Base-by-base conservation (phyloP, 2,329 filamentous ascomycete species). In the Nannizzia gypsea region DNA sequence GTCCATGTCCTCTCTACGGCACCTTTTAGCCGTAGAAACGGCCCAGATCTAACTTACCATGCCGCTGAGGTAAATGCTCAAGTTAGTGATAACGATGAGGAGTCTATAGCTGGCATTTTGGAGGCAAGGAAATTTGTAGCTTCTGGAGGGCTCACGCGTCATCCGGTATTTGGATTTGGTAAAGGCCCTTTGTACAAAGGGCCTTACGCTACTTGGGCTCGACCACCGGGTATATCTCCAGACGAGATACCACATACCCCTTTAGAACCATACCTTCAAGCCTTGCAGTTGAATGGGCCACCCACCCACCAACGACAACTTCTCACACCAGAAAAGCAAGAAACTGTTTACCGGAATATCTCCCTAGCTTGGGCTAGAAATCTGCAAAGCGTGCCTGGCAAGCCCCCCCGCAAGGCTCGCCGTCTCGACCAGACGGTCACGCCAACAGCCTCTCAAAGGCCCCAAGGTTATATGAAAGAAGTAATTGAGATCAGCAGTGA, bases 1-100 rank as follows among this genome's bases (percentile, higher is more conserved):
- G 67, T 85, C 24, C 79, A 81, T 61, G 65, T 84, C 0, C 72
- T 85, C 1, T 73, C 74, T 6, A 70, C 71, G 22, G 70, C 66
- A 2, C 67, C 71, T 6, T 68, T 63, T 24, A 62, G 64, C 4
- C 44, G 40, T 3, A 17, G 20, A 17, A 61, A 68, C 13, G 61
- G 60, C 3, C 65, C 68, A 11, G 60, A 61, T 17, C 68, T 74
- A 36, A 57, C 65, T 3, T 71, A 68, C 57, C 67, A 67, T 17
- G 56, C 17, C 9, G 36, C 44, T 42, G 57, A 59, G 4, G n/a
- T 52, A 3, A 24, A 52, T 31, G 28, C 13, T 6, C 42, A 24
- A 24, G 4, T 11, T 11, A 36, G 13, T 36, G 13, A 46, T 22
- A 20, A 59, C 13, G n/a, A 31, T 1, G 57, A 55, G 20, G 24